Conservation (phyloP, 371 early-diverging fungal species). For the Sporodiniella umbellata region DNA sequence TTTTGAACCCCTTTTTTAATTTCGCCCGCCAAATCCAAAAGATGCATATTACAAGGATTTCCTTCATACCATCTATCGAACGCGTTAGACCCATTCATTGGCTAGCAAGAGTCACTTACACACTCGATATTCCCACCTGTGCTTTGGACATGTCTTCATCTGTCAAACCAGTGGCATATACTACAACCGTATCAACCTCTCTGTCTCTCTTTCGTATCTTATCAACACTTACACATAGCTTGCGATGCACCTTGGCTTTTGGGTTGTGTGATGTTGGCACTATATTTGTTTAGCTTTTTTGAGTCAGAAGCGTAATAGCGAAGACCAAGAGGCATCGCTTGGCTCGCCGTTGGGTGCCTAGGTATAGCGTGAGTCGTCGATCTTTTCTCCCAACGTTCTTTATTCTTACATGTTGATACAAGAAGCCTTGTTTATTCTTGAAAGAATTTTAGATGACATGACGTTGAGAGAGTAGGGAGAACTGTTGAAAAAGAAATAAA, state of each 20-base stretch:
- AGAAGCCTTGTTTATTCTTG: no score
- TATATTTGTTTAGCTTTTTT: constrained; percentile 71
- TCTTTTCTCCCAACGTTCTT: no score
- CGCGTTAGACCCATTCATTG: no score
- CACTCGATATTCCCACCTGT: constrained; percentile 92
- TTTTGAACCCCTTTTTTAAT: constrained; percentile 91
- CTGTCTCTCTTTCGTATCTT: not conserved
- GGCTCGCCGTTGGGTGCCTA: constrained; percentile 16
- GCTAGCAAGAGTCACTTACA: no score
- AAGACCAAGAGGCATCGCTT: constrained; percentile 28
- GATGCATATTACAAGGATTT: constrained; percentile 99
- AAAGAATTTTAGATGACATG: no score
- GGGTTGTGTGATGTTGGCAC: constrained; percentile 86
- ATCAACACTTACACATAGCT: constrained; percentile 83
- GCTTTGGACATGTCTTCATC: constrained; percentile 79
- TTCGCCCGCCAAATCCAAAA: constrained; percentile 79
- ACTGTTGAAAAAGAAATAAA: no score
- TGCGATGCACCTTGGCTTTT: constrained; percentile 94
- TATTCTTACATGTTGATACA: no score
- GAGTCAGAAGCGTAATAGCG: constrained; percentile 42
- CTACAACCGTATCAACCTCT: constrained; percentile 30
- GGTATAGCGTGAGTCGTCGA: not conserved
- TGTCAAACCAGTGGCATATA: constrained; percentile 89
- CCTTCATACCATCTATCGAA: constrained; percentile 90
- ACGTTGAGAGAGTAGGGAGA: no score